Evolutionary conservation across 2,329 filamentous ascomycete genomes (phyloP).

Genomic region (Xylariaceae sp.): DNA sequence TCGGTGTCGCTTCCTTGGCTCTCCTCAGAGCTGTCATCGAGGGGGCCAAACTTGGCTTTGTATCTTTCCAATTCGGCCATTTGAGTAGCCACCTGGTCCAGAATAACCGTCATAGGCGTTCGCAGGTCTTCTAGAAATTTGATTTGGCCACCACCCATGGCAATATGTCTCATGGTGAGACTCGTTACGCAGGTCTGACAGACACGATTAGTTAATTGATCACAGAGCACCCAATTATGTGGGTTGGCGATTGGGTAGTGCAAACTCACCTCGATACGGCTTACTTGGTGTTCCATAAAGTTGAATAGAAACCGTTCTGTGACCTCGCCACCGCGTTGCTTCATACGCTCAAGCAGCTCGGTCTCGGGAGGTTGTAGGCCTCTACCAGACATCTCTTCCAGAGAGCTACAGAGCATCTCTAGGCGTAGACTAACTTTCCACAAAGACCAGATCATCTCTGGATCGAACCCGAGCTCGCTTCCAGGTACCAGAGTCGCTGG

Average conservation of each 20-base stretch:
- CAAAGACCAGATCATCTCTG: slow-evolving; percentile 80
- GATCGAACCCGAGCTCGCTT: slow-evolving; percentile 70
- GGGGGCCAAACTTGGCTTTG: slow-evolving; percentile 47
- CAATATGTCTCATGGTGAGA: slow-evolving; percentile 73
- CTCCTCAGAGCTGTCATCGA: slow-evolving; percentile 30
- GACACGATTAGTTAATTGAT: slow-evolving; percentile 20
- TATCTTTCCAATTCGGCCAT: slow-evolving; percentile 61
- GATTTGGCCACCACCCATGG: slow-evolving; percentile 61
- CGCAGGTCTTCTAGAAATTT: slow-evolving; percentile 66
- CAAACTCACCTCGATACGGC: slow-evolving; percentile 80
- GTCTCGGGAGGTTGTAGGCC: slow-evolving; percentile 76
- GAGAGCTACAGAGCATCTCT: slow-evolving; percentile 85
- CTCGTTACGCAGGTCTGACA: slow-evolving; percentile 74
- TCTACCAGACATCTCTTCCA: slow-evolving; percentile 66
- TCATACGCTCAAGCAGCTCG: slow-evolving; percentile 69
- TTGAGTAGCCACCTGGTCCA: slow-evolving; percentile 57
- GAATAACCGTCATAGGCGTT: slow-evolving; percentile 70
- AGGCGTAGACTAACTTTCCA: slow-evolving; percentile 86
- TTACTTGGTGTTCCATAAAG: slow-evolving; percentile 92
- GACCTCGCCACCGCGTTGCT: slow-evolving; percentile 70
- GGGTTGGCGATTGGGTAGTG: slow-evolving; percentile 2
- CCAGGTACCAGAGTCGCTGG: slow-evolving; percentile 60
- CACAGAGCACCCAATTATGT: background rate
- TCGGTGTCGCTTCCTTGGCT: slow-evolving; percentile 32
- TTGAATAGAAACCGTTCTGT: slow-evolving; percentile 84